phyloP scores from a whole-genome alignment of 257 asterid genomes.

The Ocimum tenuiflorum region DNA sequence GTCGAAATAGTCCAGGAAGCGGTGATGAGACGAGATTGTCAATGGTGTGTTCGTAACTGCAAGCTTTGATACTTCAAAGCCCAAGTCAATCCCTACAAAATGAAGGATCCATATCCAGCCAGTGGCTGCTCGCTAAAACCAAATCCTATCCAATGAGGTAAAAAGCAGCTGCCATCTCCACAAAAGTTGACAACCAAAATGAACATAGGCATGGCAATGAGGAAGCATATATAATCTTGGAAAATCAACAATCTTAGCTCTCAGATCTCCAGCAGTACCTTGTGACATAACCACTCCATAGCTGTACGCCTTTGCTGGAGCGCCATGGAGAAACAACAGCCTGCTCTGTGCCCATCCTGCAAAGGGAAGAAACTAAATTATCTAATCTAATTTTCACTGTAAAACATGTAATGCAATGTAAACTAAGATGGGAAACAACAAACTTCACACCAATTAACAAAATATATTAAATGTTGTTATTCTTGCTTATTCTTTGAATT shows the following conservation, averaged over 20 bases:
- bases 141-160: conserved; percentile 98
- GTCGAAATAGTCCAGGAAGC: conserved; percentile 83
- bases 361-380: conserved; percentile 15
- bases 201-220: too few species aligned
- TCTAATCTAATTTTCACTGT: neutral
- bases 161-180: conserved; percentile 84
- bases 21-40: conserved; percentile 89
- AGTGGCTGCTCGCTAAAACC: conserved; percentile 97
- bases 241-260: neutral
- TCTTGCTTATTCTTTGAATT: too few species aligned
- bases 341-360: conserved; percentile 68
- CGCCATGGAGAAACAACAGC: conserved; percentile 88
- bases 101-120: conserved; percentile 62
- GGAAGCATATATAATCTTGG: too few species aligned
- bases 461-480: too few species aligned
- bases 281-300: conserved; percentile 93
- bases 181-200: neutral
- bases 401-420: conserved; percentile 5
- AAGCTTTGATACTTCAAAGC: conserved; percentile 78
- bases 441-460: too few species aligned
- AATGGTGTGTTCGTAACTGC: conserved; percentile 76
- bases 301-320: conserved; percentile 94
- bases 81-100: conserved; percentile 87
- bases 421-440: too few species aligned
- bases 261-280: conserved; percentile 36